A percentile compares a stretch with the other conserved stretches of the same genome.
These are phyloP conservation scores for Xylaria sp. DNA, from an alignment of 2,329 filamentous ascomycete species.

Conservation along the genomic window DNA sequence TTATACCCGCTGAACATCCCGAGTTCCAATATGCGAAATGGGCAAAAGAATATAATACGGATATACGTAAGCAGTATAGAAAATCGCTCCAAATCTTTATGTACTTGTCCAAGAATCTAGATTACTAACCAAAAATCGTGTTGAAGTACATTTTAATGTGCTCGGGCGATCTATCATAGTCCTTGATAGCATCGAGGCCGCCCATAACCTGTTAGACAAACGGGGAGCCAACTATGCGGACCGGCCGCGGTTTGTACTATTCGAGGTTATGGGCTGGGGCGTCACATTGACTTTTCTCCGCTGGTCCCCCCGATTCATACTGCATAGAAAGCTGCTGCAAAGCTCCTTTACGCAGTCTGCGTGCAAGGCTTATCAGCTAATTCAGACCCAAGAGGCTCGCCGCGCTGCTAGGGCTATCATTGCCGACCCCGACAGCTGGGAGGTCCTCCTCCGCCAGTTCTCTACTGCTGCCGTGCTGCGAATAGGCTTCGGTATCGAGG, in stretches of 20 bases:
- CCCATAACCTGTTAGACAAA: constrained; percentile 57
- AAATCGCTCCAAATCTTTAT: background rate
- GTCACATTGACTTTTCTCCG: constrained; percentile 34
- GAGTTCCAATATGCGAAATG: constrained; percentile 32
- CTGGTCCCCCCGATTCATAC: constrained; percentile 53
- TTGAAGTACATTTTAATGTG: constrained; percentile 42
- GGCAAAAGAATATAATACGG: constrained; percentile 36
- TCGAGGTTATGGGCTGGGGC: constrained; percentile 36
- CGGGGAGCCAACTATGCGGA: constrained; percentile 57
- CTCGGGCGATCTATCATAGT: constrained; percentile 54
- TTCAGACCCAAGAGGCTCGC: constrained; percentile 39
- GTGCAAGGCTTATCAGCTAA: constrained; percentile 46
- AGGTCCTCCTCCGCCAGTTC: constrained; percentile 29
- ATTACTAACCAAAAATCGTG: background rate
- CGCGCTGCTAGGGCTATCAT: constrained; percentile 28
- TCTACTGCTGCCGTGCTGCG: constrained; percentile 33
- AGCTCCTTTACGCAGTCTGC: constrained; percentile 55
- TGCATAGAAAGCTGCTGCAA: constrained; percentile 58
- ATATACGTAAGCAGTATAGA: constrained; percentile 35
- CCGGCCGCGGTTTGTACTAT: constrained; percentile 55
- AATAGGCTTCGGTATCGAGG: constrained; percentile 34
- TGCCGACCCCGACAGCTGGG: constrained; percentile 24
- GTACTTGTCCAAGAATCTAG: background rate
- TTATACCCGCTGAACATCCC: constrained; percentile 36
- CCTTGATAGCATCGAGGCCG: constrained; percentile 56